These are phyloP conservation scores for Cadophora luteo-olivacea DNA, from an alignment of 2,329 filamentous ascomycete species.

Conservation along the genomic window DNA sequence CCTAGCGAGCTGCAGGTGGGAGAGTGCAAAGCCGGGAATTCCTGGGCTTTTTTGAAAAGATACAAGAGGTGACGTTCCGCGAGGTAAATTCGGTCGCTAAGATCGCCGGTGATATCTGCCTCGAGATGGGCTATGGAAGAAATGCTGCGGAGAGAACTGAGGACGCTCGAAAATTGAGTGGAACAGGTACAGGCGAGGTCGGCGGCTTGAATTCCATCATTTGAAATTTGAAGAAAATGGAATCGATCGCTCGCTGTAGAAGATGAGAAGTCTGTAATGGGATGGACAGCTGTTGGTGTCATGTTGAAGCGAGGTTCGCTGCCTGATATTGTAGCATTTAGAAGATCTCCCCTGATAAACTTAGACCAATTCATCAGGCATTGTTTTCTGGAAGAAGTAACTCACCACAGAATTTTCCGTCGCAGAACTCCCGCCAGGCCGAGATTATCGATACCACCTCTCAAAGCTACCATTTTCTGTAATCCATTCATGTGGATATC, in stretches of 20 bases:
- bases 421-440: slow-evolving; percentile 3
- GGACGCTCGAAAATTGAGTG: slow-evolving; percentile 1
- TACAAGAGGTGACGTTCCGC: slow-evolving; percentile 14
- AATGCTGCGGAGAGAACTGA: not conserved
- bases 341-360: not conserved
- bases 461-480: not conserved
- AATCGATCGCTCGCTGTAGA: not conserved
- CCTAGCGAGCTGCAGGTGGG: slow-evolving; percentile 11
- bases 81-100: slow-evolving; percentile 19
- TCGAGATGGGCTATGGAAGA: not conserved
- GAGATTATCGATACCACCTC: slow-evolving; percentile 2
- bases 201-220: not conserved
- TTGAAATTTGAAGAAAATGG: too few species aligned
- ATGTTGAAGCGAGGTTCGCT: slow-evolving; percentile 8
- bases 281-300: slow-evolving; percentile 3
- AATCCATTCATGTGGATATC: slow-evolving; percentile 7
- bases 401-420: slow-evolving; percentile 8
- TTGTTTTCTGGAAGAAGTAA: not conserved
- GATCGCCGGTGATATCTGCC: not conserved
- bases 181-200: slow-evolving; percentile 5
- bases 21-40: slow-evolving; percentile 5
- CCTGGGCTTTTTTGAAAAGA: not conserved
- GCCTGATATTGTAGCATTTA: not conserved
- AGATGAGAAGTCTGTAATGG: not conserved
- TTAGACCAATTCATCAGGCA: not conserved